Conservation (phyloP, 208 protist genomes). For the Naegleria fowleri region DNA sequence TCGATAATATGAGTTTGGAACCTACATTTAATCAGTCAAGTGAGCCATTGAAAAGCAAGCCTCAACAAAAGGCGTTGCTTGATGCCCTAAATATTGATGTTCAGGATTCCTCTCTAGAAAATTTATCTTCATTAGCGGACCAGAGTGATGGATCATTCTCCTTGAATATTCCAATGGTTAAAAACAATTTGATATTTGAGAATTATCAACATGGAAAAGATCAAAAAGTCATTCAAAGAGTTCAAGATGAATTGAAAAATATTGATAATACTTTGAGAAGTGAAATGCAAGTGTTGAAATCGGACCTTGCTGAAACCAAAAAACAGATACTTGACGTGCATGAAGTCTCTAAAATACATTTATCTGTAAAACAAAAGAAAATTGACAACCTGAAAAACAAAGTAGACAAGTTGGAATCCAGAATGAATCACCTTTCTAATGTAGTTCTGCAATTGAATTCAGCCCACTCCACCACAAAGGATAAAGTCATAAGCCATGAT, state of each 20-base stretch:
- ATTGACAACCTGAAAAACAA: not conserved
- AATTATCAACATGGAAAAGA: not conserved
- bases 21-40: not conserved
- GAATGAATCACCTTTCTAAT: not conserved
- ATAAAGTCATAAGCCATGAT: not conserved
- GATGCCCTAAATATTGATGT: not conserved
- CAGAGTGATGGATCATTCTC: not conserved
- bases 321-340: not conserved
- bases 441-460: not conserved
- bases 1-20: not conserved
- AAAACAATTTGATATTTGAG: not conserved
- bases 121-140: not conserved
- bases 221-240: not conserved
- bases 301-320: not conserved
- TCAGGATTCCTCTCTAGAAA: not conserved
- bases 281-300: not conserved
- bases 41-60: not conserved
- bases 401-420: not conserved
- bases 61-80: not conserved
- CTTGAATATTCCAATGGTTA: not conserved
- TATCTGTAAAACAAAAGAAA: not conserved
- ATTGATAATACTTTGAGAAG: not conserved
- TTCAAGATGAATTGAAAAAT: not conserved
- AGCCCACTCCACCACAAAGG: not conserved
- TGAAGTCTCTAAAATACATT: not conserved